Evolutionary conservation across 2,329 filamentous ascomycete species (phyloP), one percentile per base, ranked within the genome.

Genomic region (Alternaria solani): DNA sequence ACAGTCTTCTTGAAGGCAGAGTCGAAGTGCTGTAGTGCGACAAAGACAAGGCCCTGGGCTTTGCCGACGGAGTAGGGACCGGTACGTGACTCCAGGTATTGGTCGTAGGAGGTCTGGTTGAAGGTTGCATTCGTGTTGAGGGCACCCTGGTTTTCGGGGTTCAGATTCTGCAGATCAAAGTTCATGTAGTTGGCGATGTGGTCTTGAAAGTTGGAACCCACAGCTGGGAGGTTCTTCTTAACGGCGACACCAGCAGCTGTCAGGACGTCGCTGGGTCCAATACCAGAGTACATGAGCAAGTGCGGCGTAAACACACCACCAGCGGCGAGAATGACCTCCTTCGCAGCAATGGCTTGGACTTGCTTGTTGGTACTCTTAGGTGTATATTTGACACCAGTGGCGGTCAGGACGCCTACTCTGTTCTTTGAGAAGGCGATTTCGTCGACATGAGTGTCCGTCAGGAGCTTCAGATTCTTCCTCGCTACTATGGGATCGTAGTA

Each of bases 291-390:
- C 57, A 59, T 67, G 23, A 69, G 8, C 88, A 80, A 12, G 89
- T 74, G 71, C 85, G 85, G 1, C 85, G 88, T 2, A 85, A 87
- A 66, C 84, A 81, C 32, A 88, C 55, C 77, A 26, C 80, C 83
- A 1, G 88, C 88, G 1, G 85, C 86, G 1, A 90, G 70, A 28
- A 90, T 82, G n/a, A 89, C 81, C 66, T 89, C 87, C 49, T 74
- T 74, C 7, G 64, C 36, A 2, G 70, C 70, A 5, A 66, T 64
- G 9, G 58, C 69, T 8, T 63, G 59, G 1, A 65, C 38, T 34
- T 68, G 61, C n/a, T 57, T 30, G 26, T 63, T 63, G 1, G 65
- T 58, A 1, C 51, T 28, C 38, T 41, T 57, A 20, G 36, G 47
- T 4, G 49, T 64, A n/a, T 55, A 64, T n/a, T 55, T 59, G 16